Evolutionary conservation across 106 monocot species (phyloP), one percentile per base, ranked within the genome.

Genomic region (Dendrobium chrysotoxum): DNA sequence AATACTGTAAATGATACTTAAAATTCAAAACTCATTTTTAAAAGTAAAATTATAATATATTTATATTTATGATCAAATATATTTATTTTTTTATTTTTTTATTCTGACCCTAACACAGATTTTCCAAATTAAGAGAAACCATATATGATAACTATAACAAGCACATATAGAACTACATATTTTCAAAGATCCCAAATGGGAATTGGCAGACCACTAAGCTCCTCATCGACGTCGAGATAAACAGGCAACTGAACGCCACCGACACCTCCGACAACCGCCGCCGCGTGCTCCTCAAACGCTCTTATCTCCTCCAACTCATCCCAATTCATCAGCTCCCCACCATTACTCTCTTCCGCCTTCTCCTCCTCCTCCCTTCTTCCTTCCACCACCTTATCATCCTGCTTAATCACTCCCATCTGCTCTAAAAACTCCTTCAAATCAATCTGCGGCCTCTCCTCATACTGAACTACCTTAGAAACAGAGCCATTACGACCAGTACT

Each of bases 371-470:
- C 54, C 26, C 54, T 53, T 2, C 28, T 65, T 15, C 40, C 79
- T 35, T 38, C 77, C 8, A 21, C 72, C 57, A n/a, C 61, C 13
- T 16, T 50, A 28, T 12, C 40, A 61, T 28, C 87, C 90, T 28
- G 25, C 18, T 80, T 65, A 18, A 96, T 78, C 85, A 96, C 90
- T 18, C 96, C 96, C 72, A 96, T 26, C 75, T 94, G 93, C 85
- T 94, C 94, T 23, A 97, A 80, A 78, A 94, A 97, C 90, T 97
- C 94, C 80, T 84, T 86, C 75, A 94, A 86, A 79, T 97, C 96
- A 28, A 97, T 90, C 87, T 94, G 92, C 7, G 92, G 94, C 85
- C 86, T 93, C 83, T 87, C 86, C 7, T 46, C 35, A 21, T 47
- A 41, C 9, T 70, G 31, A 28, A 31, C 35, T 35, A 35, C 70